A percentile compares a stretch with the other conserved stretches of the same genome.
phyloP scores from a whole-genome alignment of 148 eudicot genomes.

The Diospyros lotus region DNA sequence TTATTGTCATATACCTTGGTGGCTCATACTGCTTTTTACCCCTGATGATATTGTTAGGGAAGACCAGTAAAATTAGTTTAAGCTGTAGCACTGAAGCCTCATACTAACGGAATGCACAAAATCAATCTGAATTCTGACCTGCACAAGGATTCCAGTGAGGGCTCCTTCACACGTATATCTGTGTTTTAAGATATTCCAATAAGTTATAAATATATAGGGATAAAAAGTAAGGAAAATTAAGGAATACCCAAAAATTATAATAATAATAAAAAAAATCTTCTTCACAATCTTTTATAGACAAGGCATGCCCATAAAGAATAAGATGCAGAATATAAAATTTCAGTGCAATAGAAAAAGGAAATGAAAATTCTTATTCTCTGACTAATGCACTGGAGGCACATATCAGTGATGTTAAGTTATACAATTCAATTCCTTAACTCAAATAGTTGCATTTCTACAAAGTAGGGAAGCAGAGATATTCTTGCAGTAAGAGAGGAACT shows the following conservation, averaged over 20 bases:
- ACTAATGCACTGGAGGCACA: background rate
- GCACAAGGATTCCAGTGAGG: slow-evolving; percentile 81
- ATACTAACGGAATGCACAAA: background rate
- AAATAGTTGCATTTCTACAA: too few species aligned
- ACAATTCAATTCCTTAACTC: too few species aligned
- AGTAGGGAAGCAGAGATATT: too few species aligned
- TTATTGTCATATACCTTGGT: slow-evolving; percentile 81
- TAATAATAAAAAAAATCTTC: background rate
- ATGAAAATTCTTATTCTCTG: background rate
- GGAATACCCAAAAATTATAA: background rate
- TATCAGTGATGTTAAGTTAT: background rate
- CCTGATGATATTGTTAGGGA: slow-evolving; percentile 31
- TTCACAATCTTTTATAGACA: background rate
- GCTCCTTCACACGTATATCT: slow-evolving; percentile 98
- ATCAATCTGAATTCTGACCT: slow-evolving; percentile 43
- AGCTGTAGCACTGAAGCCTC: background rate
- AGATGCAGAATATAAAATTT: background rate
- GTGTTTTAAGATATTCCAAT: slow-evolving; percentile 12
- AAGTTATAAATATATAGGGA: background rate
- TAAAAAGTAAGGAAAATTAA: slow-evolving; percentile 4
- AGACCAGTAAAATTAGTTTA: slow-evolving; percentile 4
- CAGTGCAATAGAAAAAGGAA: background rate
- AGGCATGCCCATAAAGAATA: background rate
- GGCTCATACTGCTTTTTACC: slow-evolving; percentile 90
- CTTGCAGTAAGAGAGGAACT: too few species aligned